Evolutionary conservation across 345 rosid species (phyloP).

Genomic region (Salix suchowensis): DNA sequence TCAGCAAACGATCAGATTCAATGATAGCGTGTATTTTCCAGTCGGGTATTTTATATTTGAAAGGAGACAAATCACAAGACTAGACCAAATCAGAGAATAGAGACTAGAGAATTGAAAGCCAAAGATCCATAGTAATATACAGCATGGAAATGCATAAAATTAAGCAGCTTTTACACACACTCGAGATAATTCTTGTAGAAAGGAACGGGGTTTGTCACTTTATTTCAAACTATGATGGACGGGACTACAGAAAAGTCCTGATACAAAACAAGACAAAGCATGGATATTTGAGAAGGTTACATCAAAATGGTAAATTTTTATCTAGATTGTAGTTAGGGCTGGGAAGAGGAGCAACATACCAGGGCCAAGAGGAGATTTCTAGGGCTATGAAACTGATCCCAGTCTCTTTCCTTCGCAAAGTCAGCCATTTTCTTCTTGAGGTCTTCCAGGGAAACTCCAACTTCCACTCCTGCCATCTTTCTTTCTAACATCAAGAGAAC

Average conservation of each 20-base stretch:
- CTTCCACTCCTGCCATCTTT: background rate
- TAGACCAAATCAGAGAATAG: background rate
- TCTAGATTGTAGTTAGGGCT: background rate
- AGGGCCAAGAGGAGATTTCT: conserved; percentile 44
- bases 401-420: conserved; percentile 37
- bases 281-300: background rate
- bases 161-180: background rate
- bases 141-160: background rate
- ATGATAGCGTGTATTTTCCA: background rate
- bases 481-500: background rate
- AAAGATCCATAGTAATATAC: background rate
- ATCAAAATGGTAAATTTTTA: background rate
- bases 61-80: background rate
- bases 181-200: background rate
- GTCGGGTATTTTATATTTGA: background rate
- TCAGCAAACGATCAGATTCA: background rate
- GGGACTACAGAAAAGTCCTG: background rate
- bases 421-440: conserved; percentile 30
- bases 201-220: background rate
- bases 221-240: background rate
- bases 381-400: conserved; percentile 38
- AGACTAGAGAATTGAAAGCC: background rate
- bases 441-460: conserved; percentile 15
- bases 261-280: background rate
- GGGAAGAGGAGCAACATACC: conserved; percentile 11